A percentile compares a stretch with the other conserved stretches of the same genome.
phyloP scores from a whole-genome alignment of 2,329 filamentous ascomycete genomes.

The Pseudopyrenochaeta lycopersici region DNA sequence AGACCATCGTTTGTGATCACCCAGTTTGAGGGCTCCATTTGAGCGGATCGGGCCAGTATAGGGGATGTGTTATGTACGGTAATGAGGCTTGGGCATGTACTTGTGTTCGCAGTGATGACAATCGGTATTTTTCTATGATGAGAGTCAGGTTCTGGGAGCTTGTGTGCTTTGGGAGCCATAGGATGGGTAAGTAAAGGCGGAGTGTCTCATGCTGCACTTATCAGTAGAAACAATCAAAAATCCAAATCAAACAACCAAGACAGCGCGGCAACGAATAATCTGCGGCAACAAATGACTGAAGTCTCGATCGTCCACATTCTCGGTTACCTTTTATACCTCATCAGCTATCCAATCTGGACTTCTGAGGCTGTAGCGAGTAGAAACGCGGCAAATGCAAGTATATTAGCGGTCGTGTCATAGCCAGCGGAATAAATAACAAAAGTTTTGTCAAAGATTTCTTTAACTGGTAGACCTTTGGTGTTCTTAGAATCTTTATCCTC shows the following conservation, averaged over 20 bases:
- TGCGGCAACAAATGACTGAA: conserved; percentile 27
- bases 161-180: conserved; percentile 6
- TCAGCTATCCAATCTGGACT: conserved; percentile 64
- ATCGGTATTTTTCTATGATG: not conserved
- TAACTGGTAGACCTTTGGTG: conserved; percentile 1
- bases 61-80: conserved; percentile 8
- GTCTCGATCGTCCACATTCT: conserved; percentile 37
- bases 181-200: conserved; percentile 20
- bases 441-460: conserved; percentile 29
- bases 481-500: not conserved
- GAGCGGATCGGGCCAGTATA: conserved; percentile 12
- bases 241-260: too few relatives aligned
- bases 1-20: not conserved
- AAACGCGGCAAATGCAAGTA: conserved; percentile 57
- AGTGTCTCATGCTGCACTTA: conserved; percentile 44
- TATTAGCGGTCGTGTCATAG: conserved; percentile 52
- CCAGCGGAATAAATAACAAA: conserved; percentile 32
- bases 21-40: conserved; percentile 41
- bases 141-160: not conserved
- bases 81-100: not conserved
- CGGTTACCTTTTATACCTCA: not conserved
- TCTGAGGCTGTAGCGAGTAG: conserved; percentile 57
- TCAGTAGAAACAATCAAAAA: too few relatives aligned
- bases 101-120: conserved; percentile 9
- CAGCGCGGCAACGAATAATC: conserved; percentile 3